Evolutionary conservation across 805 yeast genomes (phyloP).

Genomic region (Saccharomyces eubayanus): DNA sequence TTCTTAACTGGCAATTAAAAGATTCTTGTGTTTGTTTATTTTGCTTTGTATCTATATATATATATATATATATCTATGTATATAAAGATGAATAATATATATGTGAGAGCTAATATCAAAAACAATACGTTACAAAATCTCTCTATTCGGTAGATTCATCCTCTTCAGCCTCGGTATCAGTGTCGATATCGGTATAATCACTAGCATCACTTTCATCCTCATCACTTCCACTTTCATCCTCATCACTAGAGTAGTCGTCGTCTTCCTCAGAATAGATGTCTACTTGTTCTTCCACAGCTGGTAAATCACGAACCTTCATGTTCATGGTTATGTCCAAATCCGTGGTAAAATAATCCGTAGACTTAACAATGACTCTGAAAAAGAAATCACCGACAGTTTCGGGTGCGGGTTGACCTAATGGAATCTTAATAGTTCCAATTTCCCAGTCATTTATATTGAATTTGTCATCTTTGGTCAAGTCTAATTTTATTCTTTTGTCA

Average conservation of each 20-base stretch:
- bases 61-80: neutral
- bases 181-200: slow-evolving; percentile 31
- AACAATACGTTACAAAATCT: neutral
- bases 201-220: slow-evolving; percentile 52
- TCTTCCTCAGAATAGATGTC: slow-evolving; percentile 57
- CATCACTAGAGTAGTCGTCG: slow-evolving; percentile 42
- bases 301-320: slow-evolving; percentile 60
- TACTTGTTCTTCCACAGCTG: slow-evolving; percentile 33
- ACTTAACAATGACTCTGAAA: slow-evolving; percentile 63
- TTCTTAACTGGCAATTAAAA: neutral
- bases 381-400: slow-evolving; percentile 52
- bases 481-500: slow-evolving; percentile 25
- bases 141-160: slow-evolving; percentile 5
- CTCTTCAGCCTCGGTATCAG: slow-evolving; percentile 31
- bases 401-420: slow-evolving; percentile 73
- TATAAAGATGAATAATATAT: neutral
- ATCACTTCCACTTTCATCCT: slow-evolving; percentile 36
- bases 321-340: slow-evolving; percentile 66
- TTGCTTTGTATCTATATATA: neutral
- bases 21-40: neutral
- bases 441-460: slow-evolving; percentile 33
- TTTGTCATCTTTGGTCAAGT: slow-evolving; percentile 29
- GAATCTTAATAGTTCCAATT: slow-evolving; percentile 69
- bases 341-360: slow-evolving; percentile 71
- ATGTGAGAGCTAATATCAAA: slow-evolving; percentile 1